Evolutionary conservation across 2,329 filamentous ascomycete genomes (phyloP), one percentile per base, ranked within the genome.

Genomic region (Piedraia hortae): DNA sequence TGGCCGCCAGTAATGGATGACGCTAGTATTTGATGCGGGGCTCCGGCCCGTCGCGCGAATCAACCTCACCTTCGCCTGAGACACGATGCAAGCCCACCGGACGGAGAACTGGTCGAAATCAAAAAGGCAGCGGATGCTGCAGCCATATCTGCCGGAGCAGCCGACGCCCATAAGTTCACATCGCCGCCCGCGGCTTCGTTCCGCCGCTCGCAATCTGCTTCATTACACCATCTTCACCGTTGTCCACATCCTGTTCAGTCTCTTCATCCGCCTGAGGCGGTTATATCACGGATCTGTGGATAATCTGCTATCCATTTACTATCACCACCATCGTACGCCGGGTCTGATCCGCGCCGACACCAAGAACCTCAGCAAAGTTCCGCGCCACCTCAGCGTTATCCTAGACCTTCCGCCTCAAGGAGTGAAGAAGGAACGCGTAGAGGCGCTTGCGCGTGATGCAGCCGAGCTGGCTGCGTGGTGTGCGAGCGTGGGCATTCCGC

Each of bases 241-340:
- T 25, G 53, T 82, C 32, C 77, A 90, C 38, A 59, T 70, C 29
- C 43, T 90, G 33, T 93, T 90, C 49, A 82, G 75, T 4, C 52
- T 93, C 31, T 88, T 85, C 44, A 69, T 91, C 33, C 71, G 78
- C 30, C 48, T 75, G 26, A 67, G 80, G 26, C 67, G 77, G 40
- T 62, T 65, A 24, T 85, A 77, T 49, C 70, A 82, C 43, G 62
- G 69, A 5, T 57, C 89, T 21, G 54, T 65, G 33, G 72, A 85
- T 42, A 67, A 73, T 27, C 51, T 82, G 31, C 62, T 77, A 23
- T 73, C 75, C 6, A 60, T 93, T 28, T 55, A 89, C 24, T 80
- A 82, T 44, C 85, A 97, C 50, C 88, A 97, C 49, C 85, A 97
- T 46, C 73, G 75, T 23, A 89, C 82, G 1, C 85, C 85, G 5